Conservation (phyloP, 192 early-diverging fungal species). For the Dissophora globulifera region DNA sequence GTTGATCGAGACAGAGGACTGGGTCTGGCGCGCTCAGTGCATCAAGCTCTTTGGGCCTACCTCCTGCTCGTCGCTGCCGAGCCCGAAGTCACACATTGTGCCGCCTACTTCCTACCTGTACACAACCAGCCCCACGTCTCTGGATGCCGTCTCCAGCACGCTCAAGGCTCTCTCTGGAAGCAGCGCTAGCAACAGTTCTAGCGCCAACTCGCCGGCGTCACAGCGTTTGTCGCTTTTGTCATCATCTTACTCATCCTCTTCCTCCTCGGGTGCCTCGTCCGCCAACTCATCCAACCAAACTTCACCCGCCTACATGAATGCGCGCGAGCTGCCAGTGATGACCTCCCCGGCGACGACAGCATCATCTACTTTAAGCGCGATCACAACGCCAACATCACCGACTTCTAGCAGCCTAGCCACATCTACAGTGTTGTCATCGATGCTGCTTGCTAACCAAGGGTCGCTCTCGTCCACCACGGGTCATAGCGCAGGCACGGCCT, state of each 20-base stretch:
- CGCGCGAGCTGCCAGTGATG: constrained; percentile 9
- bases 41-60: constrained; percentile 40
- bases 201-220: neutral
- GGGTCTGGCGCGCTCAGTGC: constrained; percentile 51
- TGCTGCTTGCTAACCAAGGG: constrained; percentile 36
- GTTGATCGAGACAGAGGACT: constrained; percentile 62
- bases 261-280: neutral
- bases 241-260: too few relatives aligned
- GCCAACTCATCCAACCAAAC: neutral
- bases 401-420: constrained; percentile 9
- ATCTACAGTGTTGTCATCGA: constrained; percentile 35
- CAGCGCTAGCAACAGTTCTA: constrained; percentile 12
- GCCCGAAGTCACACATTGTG: constrained; percentile 33
- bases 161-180: constrained; percentile 31
- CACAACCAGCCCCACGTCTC: constrained; percentile 38
- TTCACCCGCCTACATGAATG: constrained; percentile 16
- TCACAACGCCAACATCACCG: neutral
- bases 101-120: constrained; percentile 29
- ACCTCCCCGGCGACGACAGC: neutral
- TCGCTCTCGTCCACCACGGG: constrained; percentile 8
- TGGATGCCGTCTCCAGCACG: constrained; percentile 46
- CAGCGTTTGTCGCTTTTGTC: constrained; percentile 16
- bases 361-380: neutral
- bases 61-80: constrained; percentile 42
- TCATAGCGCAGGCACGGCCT: neutral